These are phyloP conservation scores for Penicillium manginii DNA, from an alignment of 495 filamentous ascomycete genomes.

Conservation along the genomic window DNA sequence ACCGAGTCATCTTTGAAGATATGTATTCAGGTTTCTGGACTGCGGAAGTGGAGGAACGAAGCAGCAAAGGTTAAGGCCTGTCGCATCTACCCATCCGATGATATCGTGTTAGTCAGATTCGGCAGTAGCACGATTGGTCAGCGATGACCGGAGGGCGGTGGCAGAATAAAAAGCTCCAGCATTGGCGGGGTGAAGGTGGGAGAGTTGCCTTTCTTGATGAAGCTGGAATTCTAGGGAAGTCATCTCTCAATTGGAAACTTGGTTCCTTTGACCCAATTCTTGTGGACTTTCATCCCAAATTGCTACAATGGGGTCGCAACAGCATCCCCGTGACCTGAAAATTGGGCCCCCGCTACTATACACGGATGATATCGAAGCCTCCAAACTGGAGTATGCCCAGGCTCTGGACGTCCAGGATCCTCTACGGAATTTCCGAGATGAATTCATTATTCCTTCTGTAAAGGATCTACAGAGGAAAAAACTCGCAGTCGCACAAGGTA, in stretches of 20 bases:
- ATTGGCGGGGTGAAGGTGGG: constrained; percentile 17
- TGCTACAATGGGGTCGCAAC: constrained; percentile 26
- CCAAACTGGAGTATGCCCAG: constrained; percentile 59
- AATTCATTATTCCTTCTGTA: constrained; percentile 86
- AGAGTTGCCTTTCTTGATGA: neutral
- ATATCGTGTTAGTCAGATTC: constrained; percentile 37
- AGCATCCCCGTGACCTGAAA: constrained; percentile 35
- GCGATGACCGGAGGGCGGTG: constrained; percentile 20
- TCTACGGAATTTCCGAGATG: constrained; percentile 66
- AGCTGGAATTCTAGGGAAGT: neutral
- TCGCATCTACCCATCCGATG: constrained; percentile 27
- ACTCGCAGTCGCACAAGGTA: constrained; percentile 47
- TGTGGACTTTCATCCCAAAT: too few relatives aligned
- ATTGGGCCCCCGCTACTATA: constrained; percentile 39
- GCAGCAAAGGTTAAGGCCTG: constrained; percentile 9
- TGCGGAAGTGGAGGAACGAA: constrained; percentile 11
- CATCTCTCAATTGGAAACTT: neutral
- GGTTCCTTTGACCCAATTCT: too few relatives aligned
- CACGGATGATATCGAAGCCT: constrained; percentile 44
- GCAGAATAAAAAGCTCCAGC: constrained; percentile 33
- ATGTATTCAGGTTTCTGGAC: neutral
- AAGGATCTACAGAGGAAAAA: constrained; percentile 71
- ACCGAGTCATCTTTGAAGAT: constrained; percentile 33
- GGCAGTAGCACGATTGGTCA: constrained; percentile 39
- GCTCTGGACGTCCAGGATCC: constrained; percentile 70